Evolutionary conservation across 352 stramenopile genomes (phyloP), one percentile per base, ranked within the genome.

Genomic region (Globisporangium paroecandrum): DNA sequence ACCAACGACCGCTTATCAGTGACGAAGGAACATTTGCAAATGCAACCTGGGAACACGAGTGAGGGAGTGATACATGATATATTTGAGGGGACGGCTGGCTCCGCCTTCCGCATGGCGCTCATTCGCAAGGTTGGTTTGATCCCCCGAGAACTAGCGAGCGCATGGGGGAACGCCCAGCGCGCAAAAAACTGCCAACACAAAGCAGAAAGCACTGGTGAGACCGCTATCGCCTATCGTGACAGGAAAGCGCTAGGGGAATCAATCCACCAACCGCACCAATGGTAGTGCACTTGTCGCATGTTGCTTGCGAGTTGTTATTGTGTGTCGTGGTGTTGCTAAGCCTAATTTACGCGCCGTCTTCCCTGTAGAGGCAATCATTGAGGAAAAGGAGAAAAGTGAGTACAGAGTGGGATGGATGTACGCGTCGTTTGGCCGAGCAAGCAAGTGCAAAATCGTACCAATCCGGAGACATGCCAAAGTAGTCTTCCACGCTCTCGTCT

Each of bases 381-480:
- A 38, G 24, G 36, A 55, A 46, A 29, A 57, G 6, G 53, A 72
- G n/a, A 38, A 53, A 29, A 58, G 29, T 46, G 10, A 38, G 22
- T 32, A 5, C 38, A 36, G 18, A 43, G 8, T 61, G 20, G 34
- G 18, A 47, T 6, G 34, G 18, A 47, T 6, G 0, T 32, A 36
- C 25, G 13, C 29, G n/a, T 56, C 43, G 22, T 25, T 58, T 36
- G 13, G 34, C 1, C 54, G 22, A 1, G 8, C 27, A 12, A 59
- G 20, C 8, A 36, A 36, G n/a, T 8, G 25, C 6, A 54, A 13
- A 55, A 24, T 25, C 80, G 67, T 82, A 95, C 85, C 85, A 95
- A 74, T 95, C 87, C 43, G 81, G 78, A 3, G 86, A 90, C 85
- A 95, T 95, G 74, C 84, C 87, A 60, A 93, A 93, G 77, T 93